Evolutionary conservation across 2,329 filamentous ascomycete species (phyloP).

Genomic region (Verticillium albo-atrum): DNA sequence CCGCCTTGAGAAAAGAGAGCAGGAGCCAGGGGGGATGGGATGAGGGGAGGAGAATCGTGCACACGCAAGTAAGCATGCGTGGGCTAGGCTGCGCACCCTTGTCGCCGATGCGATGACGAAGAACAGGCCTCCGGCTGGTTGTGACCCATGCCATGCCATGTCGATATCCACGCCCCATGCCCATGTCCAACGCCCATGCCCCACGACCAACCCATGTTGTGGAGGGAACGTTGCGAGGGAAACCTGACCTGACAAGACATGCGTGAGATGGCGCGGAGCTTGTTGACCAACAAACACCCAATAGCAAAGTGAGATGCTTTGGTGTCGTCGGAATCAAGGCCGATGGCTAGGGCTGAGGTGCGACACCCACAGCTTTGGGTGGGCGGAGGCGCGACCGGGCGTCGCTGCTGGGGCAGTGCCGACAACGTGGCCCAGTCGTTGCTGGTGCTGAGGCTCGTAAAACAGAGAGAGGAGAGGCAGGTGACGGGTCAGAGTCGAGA

Average conservation of each 20-base stretch:
- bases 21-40: not conserved
- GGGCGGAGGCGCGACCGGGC: not conserved
- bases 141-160: not conserved
- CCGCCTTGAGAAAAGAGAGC: not conserved
- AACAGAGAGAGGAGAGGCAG: not conserved
- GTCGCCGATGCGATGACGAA: not conserved
- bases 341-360: not conserved
- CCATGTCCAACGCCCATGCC: too few species aligned
- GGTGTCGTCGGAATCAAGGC: not conserved
- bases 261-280: not conserved
- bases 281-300: not conserved
- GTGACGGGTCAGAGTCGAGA: not conserved
- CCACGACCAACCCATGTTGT: not conserved
- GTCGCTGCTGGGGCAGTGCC: not conserved
- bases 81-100: not conserved
- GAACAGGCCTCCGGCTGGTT: not conserved
- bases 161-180: too few species aligned
- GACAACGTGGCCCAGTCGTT: not conserved
- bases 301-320: not conserved
- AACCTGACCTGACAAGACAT: not conserved
- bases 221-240: not conserved
- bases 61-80: not conserved
- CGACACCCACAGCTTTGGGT: not conserved
- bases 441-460: not conserved
- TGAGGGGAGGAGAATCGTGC: not conserved